Evolutionary conservation across 345 rosid genomes (phyloP), one percentile per base, ranked within the genome.

Genomic region (Lepidium aucheri): DNA sequence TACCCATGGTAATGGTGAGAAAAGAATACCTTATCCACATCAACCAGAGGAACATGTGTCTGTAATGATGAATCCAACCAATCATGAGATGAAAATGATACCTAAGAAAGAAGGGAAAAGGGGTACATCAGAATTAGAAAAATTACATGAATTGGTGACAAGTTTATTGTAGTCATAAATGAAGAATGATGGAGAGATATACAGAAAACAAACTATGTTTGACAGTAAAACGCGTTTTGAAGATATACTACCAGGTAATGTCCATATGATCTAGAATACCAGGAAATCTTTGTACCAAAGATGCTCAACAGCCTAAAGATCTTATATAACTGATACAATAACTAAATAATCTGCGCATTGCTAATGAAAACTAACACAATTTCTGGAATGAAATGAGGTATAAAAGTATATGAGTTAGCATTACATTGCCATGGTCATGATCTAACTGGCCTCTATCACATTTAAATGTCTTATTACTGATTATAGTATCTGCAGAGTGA

Each of bases 31-130:
- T 94, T 94, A 80, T 94, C 99, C 81, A 90, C 91, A 63, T 94
- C 99, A 68, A 78, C 97, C 75, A 94, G 76, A 35, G 97, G 95
- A 80, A 94, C 99, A 80, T 82, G 77, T 62, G 85, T 68, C 80
- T 85, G 96, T 67, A 81, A 26, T 22, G 91, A 88, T 55, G 89
- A 84, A 79, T 81, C 86, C 82, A 83, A 63, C 88, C 92, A 90
- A 49, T 81, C 83, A 60, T 68, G 73, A 45, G 84, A 60, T 51
- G 84, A 59, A 42, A 80, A 81, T 28, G 75, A 61, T 65, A 62
- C 88, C 99, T 90, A 80, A 68, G 77, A 14, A 60, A 64, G 57
- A n/a, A n/a, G n/a, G n/a, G n/a, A 67, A 61, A 50, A 69, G 14
- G 30, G 56, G 22, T 59, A 58, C 47, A 60, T 24, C 8, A 4